Evolutionary conservation across 1,284 basidiomycete species (phyloP), one percentile per base, ranked within the genome.

Genomic region (Trametes versicolor): DNA sequence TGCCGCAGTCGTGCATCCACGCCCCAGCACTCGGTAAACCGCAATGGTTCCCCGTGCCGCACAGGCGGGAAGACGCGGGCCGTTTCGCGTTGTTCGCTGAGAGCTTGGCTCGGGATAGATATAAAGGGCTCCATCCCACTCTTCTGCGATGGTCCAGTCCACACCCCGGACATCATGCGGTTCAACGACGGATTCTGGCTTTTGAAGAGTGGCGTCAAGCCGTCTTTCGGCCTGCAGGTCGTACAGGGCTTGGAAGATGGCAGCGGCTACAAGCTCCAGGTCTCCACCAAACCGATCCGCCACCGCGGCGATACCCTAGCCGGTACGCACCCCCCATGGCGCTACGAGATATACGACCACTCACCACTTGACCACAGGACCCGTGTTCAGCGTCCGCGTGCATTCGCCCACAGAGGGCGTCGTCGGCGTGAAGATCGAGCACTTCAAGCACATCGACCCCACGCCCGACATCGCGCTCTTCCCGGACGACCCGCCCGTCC

Each of bases 251-350:
- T 78, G 34, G 73, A 77, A 23, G 80, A 84, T 34, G 76, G 78
- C 13, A 79, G 81, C 51, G 85, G 83, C 1, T 83, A 87, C 68
- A 81, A 86, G 70, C 78, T 90, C 9, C 83, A 87, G 59, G 88
- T 92, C 37, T 80, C 91, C 8, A 88, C 89, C 8, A 84, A 85
- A 54, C 87, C 87, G 21, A 87, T 92, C 67, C 82, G 85, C 57
- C 85, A 89, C 74, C 82, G 90, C 58, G 90, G 90, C 29, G 90
- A 91, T 72, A 91, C 90, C 0, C 79, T 92, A 21, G 87, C 86
- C 67, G 88, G 87, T 86, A 61, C 27, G 80, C 72, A 69, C 4
- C 17, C 19, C 25, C 23, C 21, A 17, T 12, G 32, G 4, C 37
- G 32, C 23, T 19, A 39, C 23, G 23, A 9, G 32, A 19, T 2